phyloP scores from a whole-genome alignment of 2,329 filamentous ascomycete genomes.

The Paecilomyces dactylethromorphus region DNA sequence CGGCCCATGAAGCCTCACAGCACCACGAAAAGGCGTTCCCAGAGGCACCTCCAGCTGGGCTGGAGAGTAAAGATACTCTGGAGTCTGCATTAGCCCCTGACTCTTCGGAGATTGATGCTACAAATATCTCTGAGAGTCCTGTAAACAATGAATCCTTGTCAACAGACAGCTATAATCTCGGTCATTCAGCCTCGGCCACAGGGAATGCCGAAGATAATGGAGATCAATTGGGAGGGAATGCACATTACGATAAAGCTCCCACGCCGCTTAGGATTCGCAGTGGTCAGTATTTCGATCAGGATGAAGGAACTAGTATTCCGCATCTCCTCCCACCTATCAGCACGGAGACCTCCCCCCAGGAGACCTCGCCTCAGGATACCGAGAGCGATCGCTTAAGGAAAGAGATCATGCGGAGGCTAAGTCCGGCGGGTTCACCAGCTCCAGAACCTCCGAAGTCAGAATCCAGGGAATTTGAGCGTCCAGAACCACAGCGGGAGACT shows the following conservation, averaged over 20 bases:
- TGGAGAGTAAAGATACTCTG: background rate
- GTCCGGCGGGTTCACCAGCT: slow-evolving; percentile 28
- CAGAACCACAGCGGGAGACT: slow-evolving; percentile 5
- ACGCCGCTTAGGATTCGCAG: slow-evolving; percentile 27
- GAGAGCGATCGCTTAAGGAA: slow-evolving; percentile 40
- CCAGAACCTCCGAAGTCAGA: slow-evolving; percentile 3
- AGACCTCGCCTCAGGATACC: slow-evolving; percentile 31
- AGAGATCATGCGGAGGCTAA: slow-evolving; percentile 44
- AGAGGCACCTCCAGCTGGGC: background rate
- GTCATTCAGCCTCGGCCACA: background rate
- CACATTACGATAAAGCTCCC: background rate
- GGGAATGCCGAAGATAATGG: background rate
- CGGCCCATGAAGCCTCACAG: slow-evolving; percentile 23
- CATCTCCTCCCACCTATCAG: slow-evolving; percentile 26
- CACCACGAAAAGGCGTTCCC: background rate
- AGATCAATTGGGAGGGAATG: background rate
- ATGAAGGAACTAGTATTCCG: slow-evolving; percentile 17
- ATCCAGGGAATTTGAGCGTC: slow-evolving; percentile 11
- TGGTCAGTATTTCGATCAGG: slow-evolving; percentile 10
- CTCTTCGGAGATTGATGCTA: background rate
- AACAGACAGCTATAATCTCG: background rate
- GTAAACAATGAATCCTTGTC: background rate
- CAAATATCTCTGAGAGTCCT: background rate
- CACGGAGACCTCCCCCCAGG: slow-evolving; percentile 28
- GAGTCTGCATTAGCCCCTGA: background rate